Conservation (phyloP, 257 asterid species). For the Osmanthus fragrans region DNA sequence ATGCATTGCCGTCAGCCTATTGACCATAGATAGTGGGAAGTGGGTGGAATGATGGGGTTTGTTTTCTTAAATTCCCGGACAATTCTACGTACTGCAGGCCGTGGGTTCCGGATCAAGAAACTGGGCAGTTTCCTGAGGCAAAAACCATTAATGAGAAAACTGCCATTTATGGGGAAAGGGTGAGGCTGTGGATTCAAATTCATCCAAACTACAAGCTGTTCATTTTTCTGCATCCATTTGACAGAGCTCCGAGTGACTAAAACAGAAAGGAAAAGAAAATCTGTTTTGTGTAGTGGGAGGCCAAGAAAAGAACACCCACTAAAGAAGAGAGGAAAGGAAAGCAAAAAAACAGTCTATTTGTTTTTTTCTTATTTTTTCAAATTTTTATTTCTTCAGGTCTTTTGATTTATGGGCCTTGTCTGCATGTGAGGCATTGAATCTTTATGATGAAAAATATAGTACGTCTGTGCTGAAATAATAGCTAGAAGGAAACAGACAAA, state of each 20-base stretch:
- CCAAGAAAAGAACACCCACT: slow-evolving; percentile 29
- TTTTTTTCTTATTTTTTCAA: slow-evolving; percentile 5
- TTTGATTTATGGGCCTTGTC: slow-evolving; percentile 43
- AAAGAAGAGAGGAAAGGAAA: slow-evolving; percentile 10
- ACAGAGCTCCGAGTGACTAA: slow-evolving; percentile 18
- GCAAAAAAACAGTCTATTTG: slow-evolving; percentile 21
- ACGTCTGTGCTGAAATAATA: slow-evolving; percentile 40
- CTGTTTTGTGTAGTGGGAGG: slow-evolving; percentile 38
- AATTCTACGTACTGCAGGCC: neutral
- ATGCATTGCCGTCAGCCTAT: neutral
- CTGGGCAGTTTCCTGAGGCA: slow-evolving; percentile 1
- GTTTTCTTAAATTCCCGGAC: neutral
- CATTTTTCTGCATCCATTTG: slow-evolving; percentile 17
- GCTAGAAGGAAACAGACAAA: slow-evolving; percentile 33
- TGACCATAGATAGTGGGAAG: neutral
- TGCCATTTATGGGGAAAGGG: slow-evolving; percentile 1
- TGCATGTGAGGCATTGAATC: slow-evolving; percentile 34
- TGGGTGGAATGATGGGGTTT: neutral
- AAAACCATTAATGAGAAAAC: slow-evolving; percentile 1
- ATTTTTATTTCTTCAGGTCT: slow-evolving; percentile 22
- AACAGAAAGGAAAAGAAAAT: slow-evolving; percentile 1
- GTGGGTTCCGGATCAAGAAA: neutral
- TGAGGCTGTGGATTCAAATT: slow-evolving; percentile 21
- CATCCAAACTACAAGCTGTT: slow-evolving; percentile 5
- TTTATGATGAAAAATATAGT: slow-evolving; percentile 29